phyloP scores from a whole-genome alignment of 352 stramenopile species.

The Phytophthora nicotianae region DNA sequence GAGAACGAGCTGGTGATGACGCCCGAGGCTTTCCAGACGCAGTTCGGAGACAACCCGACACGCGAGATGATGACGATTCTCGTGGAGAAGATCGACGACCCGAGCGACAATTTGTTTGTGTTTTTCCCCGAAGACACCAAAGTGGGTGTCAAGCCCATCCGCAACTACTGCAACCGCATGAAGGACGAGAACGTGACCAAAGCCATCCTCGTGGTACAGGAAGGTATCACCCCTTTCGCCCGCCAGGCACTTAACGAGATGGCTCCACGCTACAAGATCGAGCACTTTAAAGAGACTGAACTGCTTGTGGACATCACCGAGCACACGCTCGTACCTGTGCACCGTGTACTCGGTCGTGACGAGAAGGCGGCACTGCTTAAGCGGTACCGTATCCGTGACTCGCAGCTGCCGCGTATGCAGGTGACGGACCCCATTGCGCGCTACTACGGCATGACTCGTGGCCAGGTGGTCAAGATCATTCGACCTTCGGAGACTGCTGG shows the following conservation, averaged over 20 bases:
- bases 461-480: constrained; percentile 99
- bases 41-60: constrained; percentile 93
- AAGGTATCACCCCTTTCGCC: constrained; percentile 97
- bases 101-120: constrained; percentile 97
- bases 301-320: constrained; percentile 99
- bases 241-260: constrained; percentile 97
- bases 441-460: constrained; percentile 96
- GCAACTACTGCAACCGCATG: constrained; percentile 96
- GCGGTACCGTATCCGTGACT: constrained; percentile 99
- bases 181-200: constrained; percentile 97
- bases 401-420: constrained; percentile 99
- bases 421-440: constrained; percentile 98
- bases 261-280: constrained; percentile 90
- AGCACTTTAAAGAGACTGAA: constrained; percentile 99
- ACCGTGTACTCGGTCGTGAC: constrained; percentile 96
- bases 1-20: constrained; percentile 97
- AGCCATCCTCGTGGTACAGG: constrained; percentile 97
- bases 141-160: constrained; percentile 97
- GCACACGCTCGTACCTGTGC: constrained; percentile 98
- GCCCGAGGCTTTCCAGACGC: constrained; percentile 89
- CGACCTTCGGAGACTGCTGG: constrained; percentile 98
- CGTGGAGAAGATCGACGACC: constrained; percentile 92
- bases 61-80: constrained; percentile 97
- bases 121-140: constrained; percentile 99
- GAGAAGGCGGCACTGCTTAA: constrained; percentile 99